Conservation (phyloP, 257 asterid genomes). For the Fraxinus quadrangulata region DNA sequence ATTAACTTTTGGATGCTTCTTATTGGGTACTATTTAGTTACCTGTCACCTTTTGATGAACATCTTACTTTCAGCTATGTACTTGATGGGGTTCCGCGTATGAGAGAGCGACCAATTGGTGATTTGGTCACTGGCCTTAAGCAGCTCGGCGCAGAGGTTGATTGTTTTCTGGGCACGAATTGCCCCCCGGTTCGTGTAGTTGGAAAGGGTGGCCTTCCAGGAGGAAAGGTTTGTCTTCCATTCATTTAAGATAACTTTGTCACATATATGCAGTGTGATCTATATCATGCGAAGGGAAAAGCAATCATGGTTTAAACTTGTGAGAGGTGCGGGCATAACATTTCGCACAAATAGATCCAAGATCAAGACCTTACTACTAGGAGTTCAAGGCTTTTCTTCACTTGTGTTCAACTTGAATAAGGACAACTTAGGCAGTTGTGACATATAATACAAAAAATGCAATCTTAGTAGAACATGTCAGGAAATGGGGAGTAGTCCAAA, state of each 20-base stretch:
- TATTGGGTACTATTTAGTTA: neutral
- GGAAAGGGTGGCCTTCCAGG: slow-evolving; percentile 99
- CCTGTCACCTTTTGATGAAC: neutral
- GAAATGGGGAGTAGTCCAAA: neutral
- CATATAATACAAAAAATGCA: neutral
- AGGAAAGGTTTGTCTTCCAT: slow-evolving; percentile 63
- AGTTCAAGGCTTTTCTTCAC: neutral
- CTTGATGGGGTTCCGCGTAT: slow-evolving; percentile 99
- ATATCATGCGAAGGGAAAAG: neutral
- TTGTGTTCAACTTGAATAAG: neutral
- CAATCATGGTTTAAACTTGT: neutral
- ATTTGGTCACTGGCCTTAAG: slow-evolving; percentile 88
- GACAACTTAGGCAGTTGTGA: neutral
- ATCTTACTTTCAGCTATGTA: slow-evolving; percentile 63
- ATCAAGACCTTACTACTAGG: neutral
- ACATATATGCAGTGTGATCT: neutral
- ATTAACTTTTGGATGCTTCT: neutral
- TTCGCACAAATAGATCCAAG: neutral
- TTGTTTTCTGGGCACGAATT: slow-evolving; percentile 81
- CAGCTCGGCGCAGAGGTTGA: slow-evolving; percentile 96
- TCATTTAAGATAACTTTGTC: slow-evolving; percentile 11
- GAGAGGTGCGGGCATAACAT: neutral
- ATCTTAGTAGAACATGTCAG: neutral
- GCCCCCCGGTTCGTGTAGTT: slow-evolving; percentile 92
- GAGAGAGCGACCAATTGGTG: slow-evolving; percentile 99